These are phyloP conservation scores for Sarocladium kiliense DNA, from an alignment of 2,329 filamentous ascomycete species.

Conservation along the genomic window DNA sequence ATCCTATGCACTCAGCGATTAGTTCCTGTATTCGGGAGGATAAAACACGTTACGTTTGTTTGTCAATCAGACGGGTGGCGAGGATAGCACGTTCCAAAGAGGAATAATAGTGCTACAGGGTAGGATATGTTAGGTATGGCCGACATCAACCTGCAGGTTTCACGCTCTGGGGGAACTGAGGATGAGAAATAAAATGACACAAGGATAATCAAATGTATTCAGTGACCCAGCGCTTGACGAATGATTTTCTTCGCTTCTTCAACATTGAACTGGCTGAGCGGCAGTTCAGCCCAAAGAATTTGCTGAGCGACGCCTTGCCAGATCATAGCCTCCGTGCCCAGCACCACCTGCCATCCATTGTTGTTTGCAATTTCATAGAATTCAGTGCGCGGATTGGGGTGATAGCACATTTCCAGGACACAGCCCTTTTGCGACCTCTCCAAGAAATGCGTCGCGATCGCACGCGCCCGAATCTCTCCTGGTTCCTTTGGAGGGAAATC, in stretches of 20 bases:
- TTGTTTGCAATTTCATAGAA: slow-evolving; percentile 11
- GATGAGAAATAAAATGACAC: too few relatives aligned
- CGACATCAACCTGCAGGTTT: too few relatives aligned
- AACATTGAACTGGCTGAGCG: slow-evolving; percentile 10
- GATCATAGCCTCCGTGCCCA: slow-evolving; percentile 14
- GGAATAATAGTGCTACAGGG: too few relatives aligned
- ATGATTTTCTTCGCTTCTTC: background rate
- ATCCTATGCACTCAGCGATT: too few relatives aligned
- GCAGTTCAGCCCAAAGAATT: slow-evolving; percentile 14
- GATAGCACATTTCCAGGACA: slow-evolving; percentile 15
- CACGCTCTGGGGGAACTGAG: too few relatives aligned
- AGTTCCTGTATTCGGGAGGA: too few relatives aligned
- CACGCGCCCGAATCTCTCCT: slow-evolving; percentile 12
- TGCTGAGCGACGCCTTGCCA: slow-evolving; percentile 14
- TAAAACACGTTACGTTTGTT: too few relatives aligned
- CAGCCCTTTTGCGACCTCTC: slow-evolving; percentile 11
- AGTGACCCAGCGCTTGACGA: background rate
- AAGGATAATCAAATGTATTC: too few relatives aligned
- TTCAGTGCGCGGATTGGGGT: slow-evolving; percentile 12
- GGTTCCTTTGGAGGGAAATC: slow-evolving; percentile 12
- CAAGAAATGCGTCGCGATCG: slow-evolving; percentile 11
- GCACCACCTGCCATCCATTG: slow-evolving; percentile 11
- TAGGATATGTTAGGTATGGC: too few relatives aligned
- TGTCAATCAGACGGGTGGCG: too few relatives aligned
- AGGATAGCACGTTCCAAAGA: too few relatives aligned